phyloP scores from a whole-genome alignment of 768 basidiomycete genomes.

The Russula olivacea region DNA sequence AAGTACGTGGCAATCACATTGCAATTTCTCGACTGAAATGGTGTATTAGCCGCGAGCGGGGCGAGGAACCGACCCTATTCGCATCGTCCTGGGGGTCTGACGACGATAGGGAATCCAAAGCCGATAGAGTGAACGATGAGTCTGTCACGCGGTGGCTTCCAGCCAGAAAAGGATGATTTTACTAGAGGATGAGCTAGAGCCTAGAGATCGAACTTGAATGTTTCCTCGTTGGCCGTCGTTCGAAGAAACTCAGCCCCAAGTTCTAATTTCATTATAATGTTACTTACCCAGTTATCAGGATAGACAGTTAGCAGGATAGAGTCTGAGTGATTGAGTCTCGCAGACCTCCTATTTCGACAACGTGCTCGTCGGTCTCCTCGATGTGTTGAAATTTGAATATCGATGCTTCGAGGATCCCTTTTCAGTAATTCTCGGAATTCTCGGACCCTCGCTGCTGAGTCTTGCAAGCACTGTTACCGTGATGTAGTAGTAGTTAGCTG shows the following conservation, averaged over 20 bases:
- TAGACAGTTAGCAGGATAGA: background rate
- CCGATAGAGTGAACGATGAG: too few relatives aligned
- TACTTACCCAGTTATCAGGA: background rate
- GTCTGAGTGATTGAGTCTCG: background rate
- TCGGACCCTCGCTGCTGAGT: conserved; percentile 50
- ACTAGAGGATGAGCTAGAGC: conserved; percentile 18
- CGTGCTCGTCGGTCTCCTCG: conserved; percentile 39
- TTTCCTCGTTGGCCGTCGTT: conserved; percentile 18
- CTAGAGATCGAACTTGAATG: conserved; percentile 22
- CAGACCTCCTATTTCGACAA: conserved; percentile 57
- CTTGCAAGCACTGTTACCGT: conserved; percentile 54
- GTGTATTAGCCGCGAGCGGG: too few relatives aligned
- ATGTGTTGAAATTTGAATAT: conserved; percentile 71
- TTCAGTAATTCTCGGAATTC: conserved; percentile 56
- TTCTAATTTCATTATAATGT: too few relatives aligned
- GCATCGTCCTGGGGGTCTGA: too few relatives aligned
- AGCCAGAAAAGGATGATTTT: conserved; percentile 7
- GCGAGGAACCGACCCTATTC: too few relatives aligned
- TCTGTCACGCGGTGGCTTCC: too few relatives aligned
- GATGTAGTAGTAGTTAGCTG: conserved; percentile 2
- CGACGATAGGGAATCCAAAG: too few relatives aligned
- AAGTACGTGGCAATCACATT: background rate
- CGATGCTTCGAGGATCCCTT: conserved; percentile 52
- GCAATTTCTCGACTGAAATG: background rate
- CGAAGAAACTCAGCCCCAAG: conserved; percentile 29